Base-by-base conservation (phyloP, 441 rosid species). In the Corymbia citriodora region DNA sequence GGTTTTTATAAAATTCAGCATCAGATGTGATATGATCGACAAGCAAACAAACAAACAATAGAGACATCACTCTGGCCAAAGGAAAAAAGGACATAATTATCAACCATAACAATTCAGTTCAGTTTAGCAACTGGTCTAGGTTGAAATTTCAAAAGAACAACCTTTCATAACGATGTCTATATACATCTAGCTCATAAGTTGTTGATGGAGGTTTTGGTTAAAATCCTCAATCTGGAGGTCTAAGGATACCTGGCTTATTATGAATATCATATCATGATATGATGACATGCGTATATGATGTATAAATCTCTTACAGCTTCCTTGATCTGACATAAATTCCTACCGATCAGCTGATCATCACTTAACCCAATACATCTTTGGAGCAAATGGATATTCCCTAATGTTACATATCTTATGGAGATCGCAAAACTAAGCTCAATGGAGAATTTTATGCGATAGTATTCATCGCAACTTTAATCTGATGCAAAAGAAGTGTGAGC, bases 81-180 rank as follows among this genome's bases (percentile, higher is more conserved):
- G 14, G 6, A 59, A 59, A 59, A 59, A 59, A 23, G 7, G 14
- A 59, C 63, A 59, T 23, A 23, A 59, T 25, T 23, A 23, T 57
- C 14, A 25, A 27, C 68, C 68, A 27, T 3, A 12, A 27, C 31
- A 25, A 6, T 27, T 61, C 2, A 61, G 2, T 61, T 61, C 9
- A 61, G 1, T 61, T 27, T 0, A 27, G 16, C 31, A 61, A 61
- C 8, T 12, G 1, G 31, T 0, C 15, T 61, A 29, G 0, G 13
- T 12, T 27, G 31, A 17, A 12, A 61, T 61, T 61, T 27, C 7
- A 12, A 61, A 61, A 61, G 31, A 55, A 55, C 23, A 27, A 12
- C 4, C 17, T 27, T 61, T 27, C 1, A 61, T 27, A 29, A 25
- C 27, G 17, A 12, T 27, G n/a, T 61, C 27, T 61, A 61, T 27